Evolutionary conservation across 257 asterid species (phyloP).

Genomic region (Mitragyna speciosa): DNA sequence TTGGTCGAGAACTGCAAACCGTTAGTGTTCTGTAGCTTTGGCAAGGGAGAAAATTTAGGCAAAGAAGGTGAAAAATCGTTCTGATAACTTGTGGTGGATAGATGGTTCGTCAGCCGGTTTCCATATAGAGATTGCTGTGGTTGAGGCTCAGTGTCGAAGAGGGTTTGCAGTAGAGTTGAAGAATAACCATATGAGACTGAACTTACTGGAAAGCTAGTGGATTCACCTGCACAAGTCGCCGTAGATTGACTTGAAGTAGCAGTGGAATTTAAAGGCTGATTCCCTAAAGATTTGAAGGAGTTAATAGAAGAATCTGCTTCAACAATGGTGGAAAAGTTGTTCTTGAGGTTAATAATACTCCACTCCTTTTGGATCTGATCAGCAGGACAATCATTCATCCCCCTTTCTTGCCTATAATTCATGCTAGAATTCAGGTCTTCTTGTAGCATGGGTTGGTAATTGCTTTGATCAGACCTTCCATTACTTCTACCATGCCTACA

Average conservation of each 20-base stretch:
- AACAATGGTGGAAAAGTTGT: slow-evolving; percentile 21
- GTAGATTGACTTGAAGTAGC: slow-evolving; percentile 14
- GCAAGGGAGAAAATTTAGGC: slow-evolving; percentile 24
- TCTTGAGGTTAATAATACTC: slow-evolving; percentile 11
- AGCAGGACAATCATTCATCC: slow-evolving; percentile 13
- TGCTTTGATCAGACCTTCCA: slow-evolving; percentile 44
- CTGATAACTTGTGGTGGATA: slow-evolving; percentile 24
- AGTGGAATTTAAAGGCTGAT: slow-evolving; percentile 21
- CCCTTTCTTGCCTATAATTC: slow-evolving; percentile 41
- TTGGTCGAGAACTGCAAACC: slow-evolving; percentile 28
- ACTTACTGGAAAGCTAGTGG: slow-evolving; percentile 28
- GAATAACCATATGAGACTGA: slow-evolving; percentile 39
- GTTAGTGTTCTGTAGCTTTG: slow-evolving; percentile 17
- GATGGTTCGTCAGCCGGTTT: slow-evolving; percentile 23
- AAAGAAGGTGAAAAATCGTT: slow-evolving; percentile 23
- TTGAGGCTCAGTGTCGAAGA: slow-evolving; percentile 42
- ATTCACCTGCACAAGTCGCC: slow-evolving; percentile 13
- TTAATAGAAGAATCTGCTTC: slow-evolving; percentile 29
- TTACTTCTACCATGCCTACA: slow-evolving; percentile 39
- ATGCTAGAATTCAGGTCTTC: slow-evolving; percentile 43
- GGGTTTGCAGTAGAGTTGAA: slow-evolving; percentile 48
- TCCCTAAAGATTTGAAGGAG: slow-evolving; percentile 14
- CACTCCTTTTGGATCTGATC: slow-evolving; percentile 19
- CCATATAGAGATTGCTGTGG: slow-evolving; percentile 26
- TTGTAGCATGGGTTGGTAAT: slow-evolving; percentile 40